A percentile compares a stretch with the other conserved stretches of the same genome.
Evolutionary conservation across 2,329 filamentous ascomycete species (phyloP).

Genomic region (Colletotrichum magnum): DNA sequence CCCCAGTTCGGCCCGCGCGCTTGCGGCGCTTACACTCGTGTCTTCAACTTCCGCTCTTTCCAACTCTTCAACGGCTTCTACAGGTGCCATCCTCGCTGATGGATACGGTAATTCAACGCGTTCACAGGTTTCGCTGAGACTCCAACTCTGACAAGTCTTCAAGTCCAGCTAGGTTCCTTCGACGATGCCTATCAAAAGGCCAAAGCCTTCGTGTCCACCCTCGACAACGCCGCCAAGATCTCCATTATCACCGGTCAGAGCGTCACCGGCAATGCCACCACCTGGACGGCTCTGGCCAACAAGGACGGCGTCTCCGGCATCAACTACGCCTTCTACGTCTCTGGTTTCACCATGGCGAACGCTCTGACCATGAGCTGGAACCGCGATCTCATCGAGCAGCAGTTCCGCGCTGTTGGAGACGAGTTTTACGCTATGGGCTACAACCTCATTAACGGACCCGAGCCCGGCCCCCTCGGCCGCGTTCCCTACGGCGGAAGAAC

Average conservation of each 20-base stretch:
- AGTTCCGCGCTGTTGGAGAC: slow-evolving; percentile 38
- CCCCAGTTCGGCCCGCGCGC: slow-evolving; percentile 13
- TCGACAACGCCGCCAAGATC: slow-evolving; percentile 30
- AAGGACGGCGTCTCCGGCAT: slow-evolving; percentile 42
- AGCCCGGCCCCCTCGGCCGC: slow-evolving; percentile 48
- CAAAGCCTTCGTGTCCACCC: slow-evolving; percentile 30
- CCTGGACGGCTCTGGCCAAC: slow-evolving; percentile 30
- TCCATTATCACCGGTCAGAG: slow-evolving; percentile 34
- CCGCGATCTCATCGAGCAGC: slow-evolving; percentile 36
- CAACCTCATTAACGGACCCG: slow-evolving; percentile 40
- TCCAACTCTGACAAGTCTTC: not conserved
- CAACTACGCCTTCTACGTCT: slow-evolving; percentile 42
- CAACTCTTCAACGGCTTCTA: slow-evolving; percentile 18
- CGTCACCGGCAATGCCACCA: slow-evolving; percentile 24
- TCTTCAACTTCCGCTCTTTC: slow-evolving; percentile 20
- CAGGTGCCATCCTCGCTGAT: slow-evolving; percentile 21
- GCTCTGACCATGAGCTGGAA: slow-evolving; percentile 44
- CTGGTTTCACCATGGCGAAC: slow-evolving; percentile 40
- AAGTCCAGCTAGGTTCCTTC: slow-evolving; percentile 28
- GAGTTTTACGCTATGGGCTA: slow-evolving; percentile 42
- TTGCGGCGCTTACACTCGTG: slow-evolving; percentile 31
- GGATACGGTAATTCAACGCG: slow-evolving; percentile 21
- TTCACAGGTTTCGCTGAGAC: too few relatives aligned
- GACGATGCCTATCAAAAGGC: slow-evolving; percentile 30
- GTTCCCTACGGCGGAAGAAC: slow-evolving; percentile 71